Percentiles rank a stretch among this genome's conserved stretches.
phyloP scores from a whole-genome alignment of 176 grass and related monocot species.

The Tillandsia leiboldiana region DNA sequence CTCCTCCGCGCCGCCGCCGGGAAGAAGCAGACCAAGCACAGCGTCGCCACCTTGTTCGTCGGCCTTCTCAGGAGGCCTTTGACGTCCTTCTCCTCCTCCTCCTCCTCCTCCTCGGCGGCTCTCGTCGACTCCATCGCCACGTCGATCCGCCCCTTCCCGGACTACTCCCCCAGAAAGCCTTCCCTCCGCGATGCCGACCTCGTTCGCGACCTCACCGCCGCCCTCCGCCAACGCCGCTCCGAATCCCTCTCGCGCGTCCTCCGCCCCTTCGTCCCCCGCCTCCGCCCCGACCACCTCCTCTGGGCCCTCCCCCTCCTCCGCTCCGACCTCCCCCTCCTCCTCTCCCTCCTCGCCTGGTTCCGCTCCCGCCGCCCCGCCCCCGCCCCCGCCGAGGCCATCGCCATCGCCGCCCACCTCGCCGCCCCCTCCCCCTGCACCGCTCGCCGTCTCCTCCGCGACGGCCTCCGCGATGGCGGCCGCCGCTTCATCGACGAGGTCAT shows the following conservation, averaged over 20 bases:
- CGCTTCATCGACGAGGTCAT: constrained; percentile 61
- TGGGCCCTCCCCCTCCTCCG: constrained; percentile 43
- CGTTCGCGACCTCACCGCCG: constrained; percentile 39
- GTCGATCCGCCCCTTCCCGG: constrained; percentile 31
- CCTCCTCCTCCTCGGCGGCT: constrained; percentile 7
- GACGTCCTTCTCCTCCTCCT: constrained; percentile 4
- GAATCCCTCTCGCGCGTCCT: constrained; percentile 36
- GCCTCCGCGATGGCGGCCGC: constrained; percentile 35
- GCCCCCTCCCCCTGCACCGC: constrained; percentile 8
- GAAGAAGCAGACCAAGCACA: too few relatives aligned
- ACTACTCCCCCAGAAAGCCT: constrained; percentile 28
- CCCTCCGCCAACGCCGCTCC: constrained; percentile 30
- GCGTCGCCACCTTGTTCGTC: constrained; percentile 33
- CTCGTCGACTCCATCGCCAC: constrained; percentile 19
- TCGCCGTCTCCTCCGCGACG: constrained; percentile 24
- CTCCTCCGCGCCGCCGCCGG: neutral
- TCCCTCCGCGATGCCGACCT: constrained; percentile 29
- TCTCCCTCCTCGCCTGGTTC: constrained; percentile 45
- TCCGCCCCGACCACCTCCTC: constrained; percentile 43
- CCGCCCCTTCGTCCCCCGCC: constrained; percentile 26
- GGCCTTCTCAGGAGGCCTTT: constrained; percentile 28
- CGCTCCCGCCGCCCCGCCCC: constrained; percentile 23
- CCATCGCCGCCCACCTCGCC: constrained; percentile 32
- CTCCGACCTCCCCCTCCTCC: constrained; percentile 29
- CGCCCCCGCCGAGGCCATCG: constrained; percentile 37